These are phyloP conservation scores for Raphidocelis subcapitata DNA, from an alignment of 139 green algal species.

Conservation along the genomic window DNA sequence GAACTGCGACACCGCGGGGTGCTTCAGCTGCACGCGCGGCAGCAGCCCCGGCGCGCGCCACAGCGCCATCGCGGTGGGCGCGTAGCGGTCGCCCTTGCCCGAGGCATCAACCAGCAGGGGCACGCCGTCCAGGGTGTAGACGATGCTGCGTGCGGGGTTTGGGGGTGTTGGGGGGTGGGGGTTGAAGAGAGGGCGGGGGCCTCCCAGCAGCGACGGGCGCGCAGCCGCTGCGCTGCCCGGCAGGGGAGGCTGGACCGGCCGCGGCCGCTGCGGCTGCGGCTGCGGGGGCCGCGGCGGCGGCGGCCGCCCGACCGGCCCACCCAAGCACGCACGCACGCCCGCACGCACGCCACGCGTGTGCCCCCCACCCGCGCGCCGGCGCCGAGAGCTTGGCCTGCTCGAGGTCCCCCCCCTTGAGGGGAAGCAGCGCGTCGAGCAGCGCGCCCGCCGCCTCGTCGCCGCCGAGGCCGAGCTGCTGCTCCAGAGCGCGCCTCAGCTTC, in stretches of 20 bases:
- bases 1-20: slow-evolving; percentile 57
- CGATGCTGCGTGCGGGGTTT: slow-evolving; percentile 27
- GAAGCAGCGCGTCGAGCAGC: slow-evolving; percentile 47
- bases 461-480: slow-evolving; percentile 27
- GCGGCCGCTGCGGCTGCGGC: too few relatives aligned
- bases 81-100: slow-evolving; percentile 51
- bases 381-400: slow-evolving; percentile 47
- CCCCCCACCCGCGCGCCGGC: too few relatives aligned
- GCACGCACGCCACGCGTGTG: too few relatives aligned
- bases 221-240: too few relatives aligned
- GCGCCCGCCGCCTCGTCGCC: background rate
- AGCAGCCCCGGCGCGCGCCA: slow-evolving; percentile 49
- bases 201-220: too few relatives aligned
- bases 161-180: too few relatives aligned
- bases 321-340: too few relatives aligned
- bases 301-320: too few relatives aligned
- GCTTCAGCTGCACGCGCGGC: slow-evolving; percentile 53
- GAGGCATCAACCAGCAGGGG: slow-evolving; percentile 48
- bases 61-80: slow-evolving; percentile 56
- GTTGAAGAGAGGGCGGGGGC: too few relatives aligned
- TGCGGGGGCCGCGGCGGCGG: too few relatives aligned
- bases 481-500: slow-evolving; percentile 45
- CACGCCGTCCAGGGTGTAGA: slow-evolving; percentile 45
- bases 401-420: slow-evolving; percentile 57
- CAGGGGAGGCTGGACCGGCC: too few relatives aligned